Evolutionary conservation across 129 eudicot species (phyloP).

Genomic region (Glebionis coronaria): DNA sequence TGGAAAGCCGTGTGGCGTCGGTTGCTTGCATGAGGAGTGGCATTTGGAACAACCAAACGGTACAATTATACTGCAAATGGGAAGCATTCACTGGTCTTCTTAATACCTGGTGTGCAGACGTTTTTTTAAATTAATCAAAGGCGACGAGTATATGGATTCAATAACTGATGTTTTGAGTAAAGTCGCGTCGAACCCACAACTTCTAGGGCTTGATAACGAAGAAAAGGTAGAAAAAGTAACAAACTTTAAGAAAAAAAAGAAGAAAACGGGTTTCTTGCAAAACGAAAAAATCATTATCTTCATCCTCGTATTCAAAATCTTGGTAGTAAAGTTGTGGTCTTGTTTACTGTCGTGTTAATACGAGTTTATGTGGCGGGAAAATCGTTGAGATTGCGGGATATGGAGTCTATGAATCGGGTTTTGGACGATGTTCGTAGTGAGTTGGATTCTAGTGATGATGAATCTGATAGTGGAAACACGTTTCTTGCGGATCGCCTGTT

Average conservation of each 20-base stretch:
- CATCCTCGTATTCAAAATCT: conserved; percentile 50
- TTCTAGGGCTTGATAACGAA: conserved; percentile 47
- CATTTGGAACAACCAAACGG: too few relatives aligned
- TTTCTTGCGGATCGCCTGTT: too few relatives aligned
- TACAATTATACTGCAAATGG: too few relatives aligned
- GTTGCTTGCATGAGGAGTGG: too few relatives aligned
- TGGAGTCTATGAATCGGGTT: conserved; percentile 29
- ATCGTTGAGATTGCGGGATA: conserved; percentile 30
- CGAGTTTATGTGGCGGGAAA: conserved; percentile 49
- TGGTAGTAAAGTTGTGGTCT: conserved; percentile 23
- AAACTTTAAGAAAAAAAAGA: conserved; percentile 30
- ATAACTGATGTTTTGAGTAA: conserved; percentile 54
- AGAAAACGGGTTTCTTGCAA: conserved; percentile 32
- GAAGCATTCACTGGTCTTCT: too few relatives aligned
- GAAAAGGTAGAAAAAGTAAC: conserved; percentile 26
- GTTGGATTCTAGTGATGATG: too few relatives aligned
- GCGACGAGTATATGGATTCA: conserved; percentile 64
- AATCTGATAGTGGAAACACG: too few relatives aligned
- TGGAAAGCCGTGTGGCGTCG: too few relatives aligned
- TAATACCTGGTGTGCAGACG: too few relatives aligned
- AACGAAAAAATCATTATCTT: conserved; percentile 42
- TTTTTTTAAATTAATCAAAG: conserved; percentile 48
- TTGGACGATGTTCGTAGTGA: conserved; percentile 30
- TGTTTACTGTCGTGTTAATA: conserved; percentile 58
- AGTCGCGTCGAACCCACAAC: conserved; percentile 52